Evolutionary conservation across 2,329 filamentous ascomycete genomes (phyloP).

Genomic region (Plenodomus biglobosus): DNA sequence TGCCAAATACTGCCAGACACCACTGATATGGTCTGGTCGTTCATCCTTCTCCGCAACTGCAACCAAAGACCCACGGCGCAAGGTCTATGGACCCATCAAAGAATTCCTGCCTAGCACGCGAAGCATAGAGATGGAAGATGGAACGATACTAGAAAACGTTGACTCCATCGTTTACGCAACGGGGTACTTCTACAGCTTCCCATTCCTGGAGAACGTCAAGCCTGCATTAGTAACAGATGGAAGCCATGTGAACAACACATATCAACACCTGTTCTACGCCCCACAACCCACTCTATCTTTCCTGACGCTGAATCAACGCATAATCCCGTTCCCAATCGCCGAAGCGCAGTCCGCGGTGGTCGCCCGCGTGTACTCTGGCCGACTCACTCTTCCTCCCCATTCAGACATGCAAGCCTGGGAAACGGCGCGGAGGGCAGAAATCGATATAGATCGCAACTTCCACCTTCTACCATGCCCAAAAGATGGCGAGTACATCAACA

Average conservation of each 20-base stretch:
- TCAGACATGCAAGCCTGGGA: slow-evolving; percentile 73
- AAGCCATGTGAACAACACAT: slow-evolving; percentile 69
- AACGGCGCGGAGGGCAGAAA: slow-evolving; percentile 41
- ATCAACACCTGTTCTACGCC: slow-evolving; percentile 77
- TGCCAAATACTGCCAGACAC: slow-evolving; percentile 59
- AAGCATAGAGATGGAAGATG: slow-evolving; percentile 67
- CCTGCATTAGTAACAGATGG: slow-evolving; percentile 68
- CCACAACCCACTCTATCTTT: slow-evolving; percentile 78
- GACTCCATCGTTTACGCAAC: slow-evolving; percentile 86
- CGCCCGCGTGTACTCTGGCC: slow-evolving; percentile 74
- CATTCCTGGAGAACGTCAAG: slow-evolving; percentile 63
- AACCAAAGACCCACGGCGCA: slow-evolving; percentile 53
- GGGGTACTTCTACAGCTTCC: slow-evolving; percentile 82
- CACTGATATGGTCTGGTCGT: slow-evolving; percentile 53
- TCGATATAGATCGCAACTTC: slow-evolving; percentile 54
- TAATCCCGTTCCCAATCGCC: slow-evolving; percentile 83
- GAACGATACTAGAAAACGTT: slow-evolving; percentile 64
- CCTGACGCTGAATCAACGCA: slow-evolving; percentile 71
- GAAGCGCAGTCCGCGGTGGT: slow-evolving; percentile 79
- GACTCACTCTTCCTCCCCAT: slow-evolving; percentile 63
- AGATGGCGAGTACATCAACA: slow-evolving; percentile 72
- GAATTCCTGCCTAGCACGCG: slow-evolving; percentile 58
- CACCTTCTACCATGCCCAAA: slow-evolving; percentile 60
- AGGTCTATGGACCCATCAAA: slow-evolving; percentile 57
- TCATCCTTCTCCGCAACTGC: slow-evolving; percentile 18